These are phyloP conservation scores for Mariannaea elegans DNA, from an alignment of 2,329 filamentous ascomycete species.

Conservation along the genomic window DNA sequence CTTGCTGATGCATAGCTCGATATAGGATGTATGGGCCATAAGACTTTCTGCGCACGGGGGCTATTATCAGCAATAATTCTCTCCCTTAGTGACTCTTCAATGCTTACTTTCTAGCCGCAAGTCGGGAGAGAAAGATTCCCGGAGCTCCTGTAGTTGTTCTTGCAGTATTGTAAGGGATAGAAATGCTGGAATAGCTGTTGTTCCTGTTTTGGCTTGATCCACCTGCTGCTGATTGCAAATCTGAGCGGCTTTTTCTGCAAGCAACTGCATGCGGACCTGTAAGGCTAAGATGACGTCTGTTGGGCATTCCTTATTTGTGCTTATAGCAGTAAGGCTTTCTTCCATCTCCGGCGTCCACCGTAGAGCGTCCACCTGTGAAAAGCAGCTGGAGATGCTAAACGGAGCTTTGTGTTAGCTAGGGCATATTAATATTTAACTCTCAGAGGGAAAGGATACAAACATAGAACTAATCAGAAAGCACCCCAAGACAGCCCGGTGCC, in stretches of 20 bases:
- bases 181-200: neutral
- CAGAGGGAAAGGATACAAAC: too few species aligned
- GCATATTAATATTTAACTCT: too few species aligned
- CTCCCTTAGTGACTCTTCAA: neutral
- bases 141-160: neutral
- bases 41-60: too few species aligned
- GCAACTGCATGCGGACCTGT: conserved; percentile 3
- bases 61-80: too few species aligned
- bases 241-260: neutral
- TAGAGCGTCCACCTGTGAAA: neutral
- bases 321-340: neutral
- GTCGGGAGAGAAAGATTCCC: neutral
- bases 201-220: neutral
- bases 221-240: neutral
- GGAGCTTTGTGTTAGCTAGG: too few species aligned
- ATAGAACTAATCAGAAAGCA: conserved; percentile 13
- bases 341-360: conserved; percentile 13
- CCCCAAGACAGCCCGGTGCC: conserved; percentile 8
- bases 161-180: neutral
- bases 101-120: too few species aligned
- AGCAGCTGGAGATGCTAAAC: conserved; percentile 3
- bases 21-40: neutral
- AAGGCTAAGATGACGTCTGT: neutral
- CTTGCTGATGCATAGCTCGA: neutral
- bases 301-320: neutral